Base-by-base conservation (phyloP, 1,139 yeast species). In the Yamadazyma sp. region DNA sequence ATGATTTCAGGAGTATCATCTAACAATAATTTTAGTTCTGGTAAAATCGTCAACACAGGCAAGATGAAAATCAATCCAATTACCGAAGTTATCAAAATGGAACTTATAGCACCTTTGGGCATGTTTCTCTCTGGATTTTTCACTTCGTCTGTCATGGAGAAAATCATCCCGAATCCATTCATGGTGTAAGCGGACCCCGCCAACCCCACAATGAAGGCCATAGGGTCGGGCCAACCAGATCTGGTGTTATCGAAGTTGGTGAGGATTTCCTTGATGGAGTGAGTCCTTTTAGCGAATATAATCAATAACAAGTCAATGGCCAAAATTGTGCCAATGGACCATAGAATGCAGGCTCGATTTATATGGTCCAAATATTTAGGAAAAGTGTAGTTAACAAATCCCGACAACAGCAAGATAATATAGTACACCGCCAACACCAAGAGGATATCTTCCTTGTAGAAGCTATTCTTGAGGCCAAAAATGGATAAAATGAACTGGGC, bases 121-220 rank as follows among this genome's bases (percentile, higher is more conserved):
- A 87, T 82, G 40, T 81, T 82, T 46, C 70, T 74, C 54, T 86
- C 91, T 0, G 95, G 92, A 28, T 71, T 71, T 49, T 80, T 79
- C 11, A 87, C 92, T 61, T 87, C 95, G 56, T 87, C 95, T 26
- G 89, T 80, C 70, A 87, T 76, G 6, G 92, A 83, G 14, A 88
- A 87, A 20, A 87, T 68, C 77, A 87, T 81, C 20, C 92, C 92
- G 57, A 83, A 87, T 0, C 95, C 95, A 44, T 87, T 86, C 53
- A 86, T 68, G 18, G 92, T 85, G 59, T 85, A 85, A 31, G 86
- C 81, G 0, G 91, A 79, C 49, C 87, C 84, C 56, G 85, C 91
- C 41, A 87, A 73, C 0, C 94, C 94, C 30, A 86, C 77, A 39
- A 83, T 63, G 45, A 84, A 84, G 1, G 91, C 87, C 43, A 84